Base-by-base conservation (phyloP, 352 stramenopile species). In the Phytophthora pisi region DNA sequence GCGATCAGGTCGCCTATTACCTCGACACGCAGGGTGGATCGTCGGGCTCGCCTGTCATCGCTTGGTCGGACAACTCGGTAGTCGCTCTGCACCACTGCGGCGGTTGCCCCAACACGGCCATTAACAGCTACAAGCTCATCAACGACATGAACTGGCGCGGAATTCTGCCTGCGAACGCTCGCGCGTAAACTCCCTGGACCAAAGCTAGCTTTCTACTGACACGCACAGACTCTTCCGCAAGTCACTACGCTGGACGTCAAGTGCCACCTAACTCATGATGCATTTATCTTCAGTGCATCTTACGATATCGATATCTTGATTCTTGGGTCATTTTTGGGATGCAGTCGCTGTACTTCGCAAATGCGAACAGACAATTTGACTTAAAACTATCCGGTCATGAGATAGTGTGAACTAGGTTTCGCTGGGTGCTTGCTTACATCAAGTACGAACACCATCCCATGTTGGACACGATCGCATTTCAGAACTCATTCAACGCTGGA, bases 71-170 rank as follows among this genome's bases (percentile, higher is more conserved):
- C 60, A 90, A 93, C 42, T 36, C 53, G 1, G 87, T 93, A 4
- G 66, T 93, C 1, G 87, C 67, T 11, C 69, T 95, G 5, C 84
- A 93, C 61, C 86, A 93, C 64, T 95, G 85, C 43, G 87, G 87
- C 2, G 87, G 84, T 0, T 95, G 87, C 34, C 83, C 81, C 7
- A 95, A 95, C 63, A 90, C 80, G 6, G 85, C 81, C 3, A 83
- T 93, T 43, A 92, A 90, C 67, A 78, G 61, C 46, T 65, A 89
- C 51, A 80, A 82, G 30, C 71, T 95, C 57, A 34, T 92, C 23
- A 70, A 66, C 15, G 76, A 93, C 40, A 73, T 93, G 62, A 64
- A 61, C 3, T 59, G 57, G 26, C 62, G 61, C 15, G 74, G 75
- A 13, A 57, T 90, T 20, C 66, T 91, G 4, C 84, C 83, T 1